Evolutionary conservation across 352 stramenopile species (phyloP).

Genomic region (Pythium phragmiticola): DNA sequence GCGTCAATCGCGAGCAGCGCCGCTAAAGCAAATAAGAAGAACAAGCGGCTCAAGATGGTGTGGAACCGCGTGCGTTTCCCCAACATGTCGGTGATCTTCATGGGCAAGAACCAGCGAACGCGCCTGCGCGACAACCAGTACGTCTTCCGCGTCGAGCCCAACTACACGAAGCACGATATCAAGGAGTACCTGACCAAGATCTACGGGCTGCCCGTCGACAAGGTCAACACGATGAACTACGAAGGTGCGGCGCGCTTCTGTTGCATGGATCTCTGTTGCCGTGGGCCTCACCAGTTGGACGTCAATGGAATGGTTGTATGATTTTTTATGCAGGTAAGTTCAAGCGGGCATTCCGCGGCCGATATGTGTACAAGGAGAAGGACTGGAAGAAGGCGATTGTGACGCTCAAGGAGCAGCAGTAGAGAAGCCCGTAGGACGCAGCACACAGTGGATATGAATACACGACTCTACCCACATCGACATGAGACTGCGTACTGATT

Average conservation of each 20-base stretch:
- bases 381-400: constrained; percentile 93
- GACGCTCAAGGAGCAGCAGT: constrained; percentile 78
- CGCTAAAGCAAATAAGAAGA: constrained; percentile 18
- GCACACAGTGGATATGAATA: not conserved
- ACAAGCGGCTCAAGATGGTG: constrained; percentile 48
- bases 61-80: constrained; percentile 86
- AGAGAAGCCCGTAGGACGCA: not conserved
- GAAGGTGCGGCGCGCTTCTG: constrained; percentile 51
- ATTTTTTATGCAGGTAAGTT: constrained; percentile 64
- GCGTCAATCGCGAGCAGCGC: not conserved
- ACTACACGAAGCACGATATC: constrained; percentile 97
- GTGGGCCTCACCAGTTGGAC: no score
- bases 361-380: constrained; percentile 91
- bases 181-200: constrained; percentile 98
- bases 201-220: constrained; percentile 93
- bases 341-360: constrained; percentile 83
- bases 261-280: not conserved
- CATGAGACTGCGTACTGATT: not conserved
- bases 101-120: constrained; percentile 81
- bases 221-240: constrained; percentile 96
- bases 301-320: not conserved
- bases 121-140: constrained; percentile 80
- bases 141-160: constrained; percentile 92
- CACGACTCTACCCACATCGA: not conserved
- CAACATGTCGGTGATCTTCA: constrained; percentile 87